Evolutionary conservation across 257 asterid genomes (phyloP).

Genomic region (Coffea eugenioides): DNA sequence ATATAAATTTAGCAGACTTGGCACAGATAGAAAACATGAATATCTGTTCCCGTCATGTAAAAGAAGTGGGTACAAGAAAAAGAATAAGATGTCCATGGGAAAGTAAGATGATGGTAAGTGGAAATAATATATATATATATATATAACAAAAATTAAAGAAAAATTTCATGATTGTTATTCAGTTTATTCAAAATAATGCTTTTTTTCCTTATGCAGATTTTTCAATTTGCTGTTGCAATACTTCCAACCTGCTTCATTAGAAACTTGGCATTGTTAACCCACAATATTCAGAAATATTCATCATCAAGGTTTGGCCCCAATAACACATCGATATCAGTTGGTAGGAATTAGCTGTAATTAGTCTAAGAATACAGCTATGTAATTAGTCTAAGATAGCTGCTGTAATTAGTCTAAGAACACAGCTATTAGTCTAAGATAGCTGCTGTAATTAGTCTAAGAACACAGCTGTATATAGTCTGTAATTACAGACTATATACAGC

Average conservation of each 20-base stretch:
- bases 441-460: no score
- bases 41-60: neutral
- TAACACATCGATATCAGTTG: no score
- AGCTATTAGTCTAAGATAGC: no score
- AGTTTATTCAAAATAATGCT: neutral
- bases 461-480: no score
- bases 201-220: neutral
- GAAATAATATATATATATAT: neutral
- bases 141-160: neutral
- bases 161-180: neutral
- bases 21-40: neutral
- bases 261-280: neutral
- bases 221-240: neutral
- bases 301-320: neutral
- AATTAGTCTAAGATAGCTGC: no score
- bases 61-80: neutral
- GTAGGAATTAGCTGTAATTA: no score
- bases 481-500: no score
- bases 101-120: neutral
- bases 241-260: neutral
- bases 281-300: no score
- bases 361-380: no score
- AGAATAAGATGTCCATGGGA: neutral
- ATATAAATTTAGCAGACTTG: conserved; percentile 14
- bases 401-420: no score